Evolutionary conservation across 2,329 filamentous ascomycete species (phyloP).

Genomic region (Neofusicoccum kwambonambiense): DNA sequence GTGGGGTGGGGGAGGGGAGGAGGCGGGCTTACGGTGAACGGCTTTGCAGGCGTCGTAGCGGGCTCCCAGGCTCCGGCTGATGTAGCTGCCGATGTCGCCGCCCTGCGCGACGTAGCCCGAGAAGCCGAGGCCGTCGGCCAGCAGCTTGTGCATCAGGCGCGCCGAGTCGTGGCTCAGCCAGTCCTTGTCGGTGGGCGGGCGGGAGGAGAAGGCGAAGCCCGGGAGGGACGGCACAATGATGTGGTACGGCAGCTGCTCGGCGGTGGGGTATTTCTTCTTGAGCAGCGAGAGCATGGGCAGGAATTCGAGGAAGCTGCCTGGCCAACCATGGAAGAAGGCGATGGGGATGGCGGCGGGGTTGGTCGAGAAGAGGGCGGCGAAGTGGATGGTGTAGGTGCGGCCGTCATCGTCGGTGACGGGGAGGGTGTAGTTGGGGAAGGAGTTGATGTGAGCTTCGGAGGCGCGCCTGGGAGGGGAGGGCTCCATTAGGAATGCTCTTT

Average conservation of each 20-base stretch:
- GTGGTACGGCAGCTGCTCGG: conserved; percentile 55
- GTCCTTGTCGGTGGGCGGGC: conserved; percentile 47
- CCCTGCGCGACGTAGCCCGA: conserved; percentile 56
- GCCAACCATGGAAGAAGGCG: conserved; percentile 58
- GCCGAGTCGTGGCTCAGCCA: conserved; percentile 43
- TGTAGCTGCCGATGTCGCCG: conserved; percentile 55
- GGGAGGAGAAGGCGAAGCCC: conserved; percentile 54
- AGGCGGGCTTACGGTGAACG: conserved; percentile 27
- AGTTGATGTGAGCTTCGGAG: conserved; percentile 48
- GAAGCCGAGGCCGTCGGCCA: conserved; percentile 55
- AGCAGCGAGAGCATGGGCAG: conserved; percentile 51
- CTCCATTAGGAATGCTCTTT: too few species aligned
- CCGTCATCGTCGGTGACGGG: conserved; percentile 42
- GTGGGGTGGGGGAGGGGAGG: neutral
- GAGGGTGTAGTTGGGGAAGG: conserved; percentile 52
- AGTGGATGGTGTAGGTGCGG: conserved; percentile 49
- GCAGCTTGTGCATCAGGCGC: conserved; percentile 52
- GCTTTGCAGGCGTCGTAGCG: conserved; percentile 50
- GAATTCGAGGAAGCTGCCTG: conserved; percentile 57
- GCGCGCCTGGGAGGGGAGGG: neutral
- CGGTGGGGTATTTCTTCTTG: conserved; percentile 45
- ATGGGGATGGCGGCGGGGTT: conserved; percentile 54
- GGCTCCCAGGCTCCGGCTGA: conserved; percentile 42
- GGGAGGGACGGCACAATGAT: conserved; percentile 58
- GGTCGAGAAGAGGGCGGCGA: conserved; percentile 55